These are phyloP conservation scores for Elongisporangium undulatum DNA, from an alignment of 352 stramenopile species.

Conservation along the genomic window DNA sequence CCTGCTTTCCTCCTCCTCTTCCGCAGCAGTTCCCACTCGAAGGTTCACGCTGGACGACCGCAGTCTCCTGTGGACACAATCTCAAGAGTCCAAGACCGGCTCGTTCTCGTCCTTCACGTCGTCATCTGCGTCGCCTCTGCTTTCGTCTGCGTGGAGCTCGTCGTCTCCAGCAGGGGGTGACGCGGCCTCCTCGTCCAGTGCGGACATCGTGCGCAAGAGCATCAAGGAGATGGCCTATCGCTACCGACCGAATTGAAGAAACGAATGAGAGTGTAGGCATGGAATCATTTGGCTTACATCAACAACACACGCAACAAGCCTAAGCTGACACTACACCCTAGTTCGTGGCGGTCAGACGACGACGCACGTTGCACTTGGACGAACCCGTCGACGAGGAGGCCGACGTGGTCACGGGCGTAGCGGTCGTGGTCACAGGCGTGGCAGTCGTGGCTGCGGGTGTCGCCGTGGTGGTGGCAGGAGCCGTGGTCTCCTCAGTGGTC, in stretches of 20 bases:
- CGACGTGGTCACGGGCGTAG: constrained; percentile 3
- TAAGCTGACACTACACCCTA: neutral
- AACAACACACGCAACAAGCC: neutral
- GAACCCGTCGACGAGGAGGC: constrained; percentile 5
- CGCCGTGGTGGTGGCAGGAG: constrained; percentile 7
- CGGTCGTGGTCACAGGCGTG: constrained; percentile 3
- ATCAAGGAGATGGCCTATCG: neutral
- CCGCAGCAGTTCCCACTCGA: neutral
- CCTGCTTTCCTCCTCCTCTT: neutral
- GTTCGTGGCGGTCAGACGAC: constrained; percentile 21
- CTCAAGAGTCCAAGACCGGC: neutral
- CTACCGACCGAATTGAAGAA: neutral
- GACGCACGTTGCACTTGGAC: constrained; percentile 14
- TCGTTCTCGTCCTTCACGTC: neutral
- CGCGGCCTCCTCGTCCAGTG: neutral
- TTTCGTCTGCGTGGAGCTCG: neutral
- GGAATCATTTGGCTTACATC: neutral
- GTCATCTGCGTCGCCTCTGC: neutral
- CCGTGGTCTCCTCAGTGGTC: constrained; percentile 8
- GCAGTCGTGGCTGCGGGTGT: constrained; percentile 7
- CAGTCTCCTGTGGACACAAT: neutral
- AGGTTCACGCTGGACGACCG: neutral
- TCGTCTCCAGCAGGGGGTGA: neutral
- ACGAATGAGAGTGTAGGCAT: neutral
- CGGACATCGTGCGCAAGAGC: neutral